Evolutionary conservation across 495 filamentous ascomycete species (phyloP), one percentile per base, ranked within the genome.

Genomic region (Talaromyces ruber): DNA sequence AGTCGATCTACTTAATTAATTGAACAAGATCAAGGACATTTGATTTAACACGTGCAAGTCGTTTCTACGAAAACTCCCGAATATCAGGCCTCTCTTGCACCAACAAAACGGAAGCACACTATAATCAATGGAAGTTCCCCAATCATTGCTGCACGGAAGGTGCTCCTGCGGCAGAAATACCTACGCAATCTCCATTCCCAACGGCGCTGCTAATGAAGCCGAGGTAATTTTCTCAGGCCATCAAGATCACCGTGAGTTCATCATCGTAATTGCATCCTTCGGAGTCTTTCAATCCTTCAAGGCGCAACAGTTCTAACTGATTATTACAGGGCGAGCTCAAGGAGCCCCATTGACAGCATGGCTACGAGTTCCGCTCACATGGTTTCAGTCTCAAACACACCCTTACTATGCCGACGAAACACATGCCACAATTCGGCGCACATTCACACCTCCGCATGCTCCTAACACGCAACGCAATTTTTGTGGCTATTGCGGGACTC

Each of bases 401-500:
- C 83, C 91, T 43, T 87, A 86, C 72, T 90, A 86, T 69, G 81
- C 86, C 4, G 91, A 96, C 71, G 92, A 96, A 72, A 87, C 88
- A 9, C 86, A 84, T 64, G 62, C 72, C 22, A 81, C 76, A 54
- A 96, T 97, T 72, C 87, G 85, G 37, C 83, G 88, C 22, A 80
- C 79, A 29, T 94, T 90, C 74, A 84, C 83, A 3, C 82, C 87
- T 5, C 79, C 74, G 29, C 70, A 81, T 70, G 82, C 84, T 16
- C 79, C 80, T 18, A 73, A 82, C 64, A 73, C 83, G 0, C 83
- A 85, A 70, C 87, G 90, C 53, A 84, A 89, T 59, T 97, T 97
- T 73, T 97, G 92, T 72, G 92, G 92, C 0, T 93, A 89, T 75
- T 96, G 92, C 69, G 92, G 92, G 21, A 93, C 90, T 2, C 86